Conservation (phyloP, 129 eudicot genomes). For the Flaveria robusta region DNA sequence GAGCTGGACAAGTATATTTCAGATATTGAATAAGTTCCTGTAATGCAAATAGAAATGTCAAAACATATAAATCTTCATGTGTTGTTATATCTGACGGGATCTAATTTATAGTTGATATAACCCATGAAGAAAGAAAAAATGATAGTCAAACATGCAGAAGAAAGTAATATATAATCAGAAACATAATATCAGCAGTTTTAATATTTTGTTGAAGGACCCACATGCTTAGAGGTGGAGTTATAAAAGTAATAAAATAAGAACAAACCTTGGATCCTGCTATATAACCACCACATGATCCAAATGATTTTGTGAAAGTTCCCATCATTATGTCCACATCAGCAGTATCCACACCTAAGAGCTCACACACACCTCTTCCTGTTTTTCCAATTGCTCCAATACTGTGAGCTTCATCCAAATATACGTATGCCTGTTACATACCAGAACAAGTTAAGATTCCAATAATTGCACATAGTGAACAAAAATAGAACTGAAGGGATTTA, state of each 20-base stretch:
- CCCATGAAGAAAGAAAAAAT: neutral
- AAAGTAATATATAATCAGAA: neutral
- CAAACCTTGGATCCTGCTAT: conserved; percentile 84
- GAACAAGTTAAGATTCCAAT: neutral
- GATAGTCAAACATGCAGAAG: conserved; percentile 7
- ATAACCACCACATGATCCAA: conserved; percentile 99
- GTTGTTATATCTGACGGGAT: neutral
- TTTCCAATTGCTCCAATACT: conserved; percentile 98
- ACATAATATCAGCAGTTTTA: neutral
- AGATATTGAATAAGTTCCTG: conserved; percentile 90
- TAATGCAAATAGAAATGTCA: conserved; percentile 4
- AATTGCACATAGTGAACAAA: neutral
- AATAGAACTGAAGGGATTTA: neutral
- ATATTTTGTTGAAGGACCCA: conserved; percentile 10
- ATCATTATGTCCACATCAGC: conserved; percentile 95
- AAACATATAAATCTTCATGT: neutral
- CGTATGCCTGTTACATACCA: conserved; percentile 63
- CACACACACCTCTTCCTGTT: conserved; percentile 95
- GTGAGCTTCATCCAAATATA: conserved; percentile 96
- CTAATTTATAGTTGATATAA: conserved; percentile 13
- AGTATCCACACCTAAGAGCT: conserved; percentile 93
- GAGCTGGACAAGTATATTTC: conserved; percentile 88
- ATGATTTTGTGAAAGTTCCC: conserved; percentile 98
- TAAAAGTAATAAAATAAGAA: neutral
- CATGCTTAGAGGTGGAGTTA: neutral